A percentile compares a stretch with the other conserved stretches of the same genome.
phyloP scores from a whole-genome alignment of 169 alveolate species.

The Cryptosporidium parvum region DNA sequence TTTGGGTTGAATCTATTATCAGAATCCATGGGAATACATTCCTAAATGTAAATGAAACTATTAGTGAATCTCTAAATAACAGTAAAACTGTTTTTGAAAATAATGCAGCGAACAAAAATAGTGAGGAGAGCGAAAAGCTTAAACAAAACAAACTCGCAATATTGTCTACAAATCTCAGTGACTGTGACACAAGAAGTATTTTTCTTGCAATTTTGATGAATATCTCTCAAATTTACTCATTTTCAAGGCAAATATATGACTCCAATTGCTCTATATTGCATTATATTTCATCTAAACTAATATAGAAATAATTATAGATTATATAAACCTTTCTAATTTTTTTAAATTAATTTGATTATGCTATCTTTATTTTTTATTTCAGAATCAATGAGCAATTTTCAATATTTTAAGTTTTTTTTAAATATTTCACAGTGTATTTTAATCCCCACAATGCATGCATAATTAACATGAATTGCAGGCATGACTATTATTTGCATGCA shows the following conservation, averaged over 20 bases:
- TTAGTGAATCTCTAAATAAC: neutral
- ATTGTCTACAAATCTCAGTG: slow-evolving; percentile 33
- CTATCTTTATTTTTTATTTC: neutral
- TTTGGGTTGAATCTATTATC: slow-evolving; percentile 78
- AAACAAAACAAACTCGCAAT: slow-evolving; percentile 59
- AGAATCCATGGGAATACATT: slow-evolving; percentile 77
- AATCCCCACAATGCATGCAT: slow-evolving; percentile 9
- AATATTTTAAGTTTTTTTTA: neutral
- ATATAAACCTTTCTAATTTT: neutral
- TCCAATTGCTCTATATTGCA: slow-evolving; percentile 46
- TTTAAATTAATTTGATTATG: neutral
- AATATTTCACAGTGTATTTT: neutral
- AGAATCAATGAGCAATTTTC: neutral
- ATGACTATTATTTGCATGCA: slow-evolving; percentile 15
- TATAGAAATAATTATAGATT: neutral
- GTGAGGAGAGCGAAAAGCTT: neutral
- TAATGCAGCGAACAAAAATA: neutral
- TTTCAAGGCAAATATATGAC: slow-evolving; percentile 57
- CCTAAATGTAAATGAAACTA: slow-evolving; percentile 51
- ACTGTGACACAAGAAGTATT: slow-evolving; percentile 49
- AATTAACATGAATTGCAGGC: neutral
- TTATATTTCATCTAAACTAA: slow-evolving; percentile 22
- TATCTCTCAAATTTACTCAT: slow-evolving; percentile 57
- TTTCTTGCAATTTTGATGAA: slow-evolving; percentile 57
- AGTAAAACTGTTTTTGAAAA: neutral